These are phyloP conservation scores for Bryoglossum gracile DNA, from an alignment of 495 filamentous ascomycete genomes.

Conservation along the genomic window DNA sequence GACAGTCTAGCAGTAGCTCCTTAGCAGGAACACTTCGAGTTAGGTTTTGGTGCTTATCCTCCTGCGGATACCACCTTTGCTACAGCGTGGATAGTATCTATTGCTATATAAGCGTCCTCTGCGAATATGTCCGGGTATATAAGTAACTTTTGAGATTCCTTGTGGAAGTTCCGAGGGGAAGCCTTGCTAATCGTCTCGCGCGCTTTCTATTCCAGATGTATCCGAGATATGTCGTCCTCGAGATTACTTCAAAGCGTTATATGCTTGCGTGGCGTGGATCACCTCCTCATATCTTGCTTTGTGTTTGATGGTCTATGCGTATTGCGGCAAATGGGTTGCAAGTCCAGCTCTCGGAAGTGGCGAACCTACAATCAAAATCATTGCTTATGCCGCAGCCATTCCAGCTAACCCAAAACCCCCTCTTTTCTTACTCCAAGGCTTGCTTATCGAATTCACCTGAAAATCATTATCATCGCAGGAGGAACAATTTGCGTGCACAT, in stretches of 20 bases:
- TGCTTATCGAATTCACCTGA: conserved; percentile 28
- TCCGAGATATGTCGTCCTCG: conserved; percentile 29
- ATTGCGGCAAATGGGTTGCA: conserved; percentile 32
- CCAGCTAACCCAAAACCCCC: conserved; percentile 30
- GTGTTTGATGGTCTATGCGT: conserved; percentile 30
- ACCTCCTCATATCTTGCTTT: conserved; percentile 28
- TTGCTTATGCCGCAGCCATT: conserved; percentile 31
- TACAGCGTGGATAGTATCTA: conserved; percentile 33
- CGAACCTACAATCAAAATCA: conserved; percentile 30
- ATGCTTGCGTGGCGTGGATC: conserved; percentile 29
- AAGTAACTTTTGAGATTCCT: no score
- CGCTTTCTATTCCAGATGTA: conserved; percentile 21
- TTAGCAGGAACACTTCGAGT: conserved; percentile 20
- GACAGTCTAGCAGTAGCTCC: conserved; percentile 33
- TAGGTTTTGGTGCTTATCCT: conserved; percentile 22
- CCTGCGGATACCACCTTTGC: conserved; percentile 12
- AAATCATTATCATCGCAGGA: conserved; percentile 29
- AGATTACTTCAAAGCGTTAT: conserved; percentile 30
- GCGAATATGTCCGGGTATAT: conserved; percentile 24
- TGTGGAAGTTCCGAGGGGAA: no score
- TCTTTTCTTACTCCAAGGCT: conserved; percentile 33
- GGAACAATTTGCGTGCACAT: conserved; percentile 28
- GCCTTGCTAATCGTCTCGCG: no score
- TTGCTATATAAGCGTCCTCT: conserved; percentile 32
- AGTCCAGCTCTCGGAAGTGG: conserved; percentile 30